A percentile compares a stretch with the other conserved stretches of the same genome.
These are phyloP conservation scores for Beta corolliflora DNA, from an alignment of 179 eudicot species.

Conservation along the genomic window DNA sequence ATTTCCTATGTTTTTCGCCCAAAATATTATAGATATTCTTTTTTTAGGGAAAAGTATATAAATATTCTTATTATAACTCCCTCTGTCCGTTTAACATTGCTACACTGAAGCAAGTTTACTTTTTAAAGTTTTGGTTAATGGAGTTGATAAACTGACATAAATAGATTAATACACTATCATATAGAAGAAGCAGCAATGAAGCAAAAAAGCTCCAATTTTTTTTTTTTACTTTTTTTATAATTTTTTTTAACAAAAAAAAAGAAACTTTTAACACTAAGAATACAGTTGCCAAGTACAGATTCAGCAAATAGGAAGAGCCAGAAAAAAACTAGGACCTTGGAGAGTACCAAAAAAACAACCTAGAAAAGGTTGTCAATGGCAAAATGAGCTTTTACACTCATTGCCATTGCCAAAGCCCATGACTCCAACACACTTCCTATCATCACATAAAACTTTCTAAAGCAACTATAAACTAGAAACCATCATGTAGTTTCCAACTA, in stretches of 20 bases:
- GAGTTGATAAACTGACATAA: no score
- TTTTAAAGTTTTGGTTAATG: no score
- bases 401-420: conserved; percentile 29
- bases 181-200: conserved; percentile 8
- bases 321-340: conserved; percentile 34
- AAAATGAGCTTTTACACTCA: conserved; percentile 22
- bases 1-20: no score
- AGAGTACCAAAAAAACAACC: conserved; percentile 25
- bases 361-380: conserved; percentile 31
- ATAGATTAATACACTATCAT: neutral
- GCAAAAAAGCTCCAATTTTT: conserved; percentile 28
- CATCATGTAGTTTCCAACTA: neutral
- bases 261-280: neutral
- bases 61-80: no score
- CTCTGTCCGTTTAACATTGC: conserved; percentile 38
- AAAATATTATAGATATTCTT: conserved; percentile 7
- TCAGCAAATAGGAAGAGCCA: conserved; percentile 21
- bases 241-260: neutral
- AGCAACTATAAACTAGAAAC: conserved; percentile 20
- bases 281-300: conserved; percentile 21
- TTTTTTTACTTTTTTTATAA: neutral
- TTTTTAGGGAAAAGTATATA: no score
- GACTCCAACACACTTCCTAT: conserved; percentile 23
- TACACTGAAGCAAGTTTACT: no score
- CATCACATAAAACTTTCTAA: conserved; percentile 17